A percentile compares a stretch with the other conserved stretches of the same genome.
These are phyloP conservation scores for Cladorrhinum sp. DNA, from an alignment of 2,329 filamentous ascomycete species.

Conservation along the genomic window DNA sequence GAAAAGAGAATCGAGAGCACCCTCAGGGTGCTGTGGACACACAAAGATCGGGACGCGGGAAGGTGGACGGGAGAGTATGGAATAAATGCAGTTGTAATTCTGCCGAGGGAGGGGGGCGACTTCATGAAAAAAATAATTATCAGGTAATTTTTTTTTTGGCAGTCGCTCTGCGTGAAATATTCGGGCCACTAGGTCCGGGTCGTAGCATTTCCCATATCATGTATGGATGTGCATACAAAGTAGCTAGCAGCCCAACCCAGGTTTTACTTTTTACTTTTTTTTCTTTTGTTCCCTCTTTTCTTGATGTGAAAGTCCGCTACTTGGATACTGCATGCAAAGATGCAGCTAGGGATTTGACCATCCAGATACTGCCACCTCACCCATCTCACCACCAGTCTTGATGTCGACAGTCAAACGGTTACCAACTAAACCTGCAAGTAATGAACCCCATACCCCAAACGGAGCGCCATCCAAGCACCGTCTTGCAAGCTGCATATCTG, in stretches of 20 bases:
- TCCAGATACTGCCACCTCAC: slow-evolving; percentile 22
- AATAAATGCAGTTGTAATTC: not conserved
- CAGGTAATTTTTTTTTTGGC: not conserved
- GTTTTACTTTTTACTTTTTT: slow-evolving; percentile 2
- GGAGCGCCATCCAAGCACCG: not conserved
- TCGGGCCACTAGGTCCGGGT: not conserved
- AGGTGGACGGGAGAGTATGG: not conserved
- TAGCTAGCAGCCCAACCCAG: not conserved
- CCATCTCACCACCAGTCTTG: not conserved
- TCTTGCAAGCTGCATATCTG: not conserved
- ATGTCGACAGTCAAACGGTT: not conserved
- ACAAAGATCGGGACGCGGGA: not conserved
- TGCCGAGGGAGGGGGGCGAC: not conserved
- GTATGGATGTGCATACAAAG: not conserved
- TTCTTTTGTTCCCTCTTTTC: not conserved
- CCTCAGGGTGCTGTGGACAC: not conserved
- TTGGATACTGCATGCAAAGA: slow-evolving; percentile 2
- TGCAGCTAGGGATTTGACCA: slow-evolving; percentile 19
- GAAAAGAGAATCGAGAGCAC: not conserved
- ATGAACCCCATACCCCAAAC: slow-evolving; percentile 9
- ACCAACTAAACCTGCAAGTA: slow-evolving; percentile 10
- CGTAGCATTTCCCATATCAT: not conserved
- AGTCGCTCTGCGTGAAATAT: not conserved
- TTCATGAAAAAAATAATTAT: not conserved
- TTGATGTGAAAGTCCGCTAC: slow-evolving; percentile 1